phyloP scores from a whole-genome alignment of 352 stramenopile species.

The Phytophthora pisi region DNA sequence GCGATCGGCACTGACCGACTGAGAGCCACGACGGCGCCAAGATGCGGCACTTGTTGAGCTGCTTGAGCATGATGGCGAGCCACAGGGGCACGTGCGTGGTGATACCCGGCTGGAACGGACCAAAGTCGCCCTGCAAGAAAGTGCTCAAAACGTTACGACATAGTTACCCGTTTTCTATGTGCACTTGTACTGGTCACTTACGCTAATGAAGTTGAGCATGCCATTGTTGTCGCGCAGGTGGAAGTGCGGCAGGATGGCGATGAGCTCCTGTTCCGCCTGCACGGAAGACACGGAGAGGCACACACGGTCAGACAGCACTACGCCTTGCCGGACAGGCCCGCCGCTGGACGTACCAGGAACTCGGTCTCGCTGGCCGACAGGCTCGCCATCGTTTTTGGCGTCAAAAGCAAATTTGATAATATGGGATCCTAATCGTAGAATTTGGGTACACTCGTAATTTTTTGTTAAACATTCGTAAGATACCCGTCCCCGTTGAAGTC shows the following conservation, averaged over 20 bases:
- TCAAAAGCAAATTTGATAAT: background rate
- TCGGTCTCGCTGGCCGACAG: slow-evolving; percentile 74
- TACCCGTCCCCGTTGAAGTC: too few species aligned
- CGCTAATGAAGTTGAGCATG: slow-evolving; percentile 83
- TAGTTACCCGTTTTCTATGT: slow-evolving; percentile 7
- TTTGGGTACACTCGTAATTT: too few species aligned
- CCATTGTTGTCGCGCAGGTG: slow-evolving; percentile 77
- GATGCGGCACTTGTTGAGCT: slow-evolving; percentile 90
- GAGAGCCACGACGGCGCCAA: slow-evolving; percentile 83
- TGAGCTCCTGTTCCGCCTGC: slow-evolving; percentile 88
- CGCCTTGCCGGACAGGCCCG: background rate
- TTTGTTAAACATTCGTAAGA: too few species aligned
- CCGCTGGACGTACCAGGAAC: slow-evolving; percentile 61
- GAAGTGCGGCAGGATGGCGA: slow-evolving; percentile 88
- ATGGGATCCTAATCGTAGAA: too few species aligned
- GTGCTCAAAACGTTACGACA: slow-evolving; percentile 15
- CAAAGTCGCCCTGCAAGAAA: slow-evolving; percentile 72
- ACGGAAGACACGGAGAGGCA: slow-evolving; percentile 6
- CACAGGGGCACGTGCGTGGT: slow-evolving; percentile 85
- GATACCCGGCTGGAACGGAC: slow-evolving; percentile 88
- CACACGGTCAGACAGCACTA: background rate
- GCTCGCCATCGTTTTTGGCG: slow-evolving; percentile 34
- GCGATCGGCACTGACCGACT: slow-evolving; percentile 44
- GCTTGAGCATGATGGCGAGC: slow-evolving; percentile 90
- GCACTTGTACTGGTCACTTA: slow-evolving; percentile 31